Evolutionary conservation across 108 stramenopile genomes (phyloP), one percentile per base, ranked within the genome.

Genomic region (Epithemia pelagica): DNA sequence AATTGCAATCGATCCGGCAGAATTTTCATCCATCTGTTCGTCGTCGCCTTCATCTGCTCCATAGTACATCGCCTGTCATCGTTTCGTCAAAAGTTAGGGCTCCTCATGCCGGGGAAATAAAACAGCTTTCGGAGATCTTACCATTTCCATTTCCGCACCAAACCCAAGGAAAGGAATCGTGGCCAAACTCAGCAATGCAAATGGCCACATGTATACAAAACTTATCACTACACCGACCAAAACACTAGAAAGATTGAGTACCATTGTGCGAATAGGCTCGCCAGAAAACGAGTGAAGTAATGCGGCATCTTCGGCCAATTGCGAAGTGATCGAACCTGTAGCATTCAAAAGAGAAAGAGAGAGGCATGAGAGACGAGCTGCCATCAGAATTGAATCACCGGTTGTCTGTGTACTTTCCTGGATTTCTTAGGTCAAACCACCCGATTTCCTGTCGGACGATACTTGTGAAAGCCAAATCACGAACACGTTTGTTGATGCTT

Each of bases 401-500:
- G n/a, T n/a, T n/a, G n/a, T n/a, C n/a, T n/a, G n/a, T n/a, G n/a
- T 10, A 46, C 37, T 46, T 52, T 15, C 82, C 84, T 37, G 78
- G 63, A 25, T 71, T 64, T 26, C 72, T 72, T 8, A 69, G 25
- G 62, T 88, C 86, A 59, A 72, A 80, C 54, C 67, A 88, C 0
- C 72, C 61, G 20, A 80, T 69, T 63, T 88, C 86, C 53, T 80
- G 79, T 2, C 80, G 66, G 29, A 82, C 46, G 23, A 84, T 70
- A 24, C 59, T 65, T 3, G 28, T 51, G 67, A 88, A 88, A 7
- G 77, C 74, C 10, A 67, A 61, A 66, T 88, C 79, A 18, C 86
- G 78, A 28, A 88, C 74, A 21, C 86, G 76, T 67, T 82, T 82
- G 68, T 77, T 88, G 69, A 88, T 82, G 18, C 74, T 68, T 46